Percentiles rank a stretch among this genome's conserved stretches.
These are phyloP conservation scores for Cystobasidium pallidum DNA, from an alignment of 1,284 basidiomycete species.

Conservation along the genomic window DNA sequence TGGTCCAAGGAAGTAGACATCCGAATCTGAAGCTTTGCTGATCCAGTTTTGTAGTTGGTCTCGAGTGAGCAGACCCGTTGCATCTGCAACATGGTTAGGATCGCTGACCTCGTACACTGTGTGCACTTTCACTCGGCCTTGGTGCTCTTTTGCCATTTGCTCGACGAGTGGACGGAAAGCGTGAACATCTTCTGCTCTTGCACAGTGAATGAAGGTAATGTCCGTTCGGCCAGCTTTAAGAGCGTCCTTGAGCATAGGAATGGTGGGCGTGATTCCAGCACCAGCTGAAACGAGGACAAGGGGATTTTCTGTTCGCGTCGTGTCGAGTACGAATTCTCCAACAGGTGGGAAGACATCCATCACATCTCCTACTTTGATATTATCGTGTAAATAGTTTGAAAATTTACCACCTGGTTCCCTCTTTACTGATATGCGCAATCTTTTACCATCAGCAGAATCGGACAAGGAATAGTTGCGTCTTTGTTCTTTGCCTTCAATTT, in stretches of 20 bases:
- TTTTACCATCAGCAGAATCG: constrained; percentile 50
- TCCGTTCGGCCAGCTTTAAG: background rate
- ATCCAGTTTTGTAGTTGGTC: constrained; percentile 3
- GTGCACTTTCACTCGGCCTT: background rate
- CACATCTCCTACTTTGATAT: constrained; percentile 49
- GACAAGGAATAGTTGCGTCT: constrained; percentile 54
- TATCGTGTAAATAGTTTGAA: constrained; percentile 50
- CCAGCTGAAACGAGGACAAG: constrained; percentile 55
- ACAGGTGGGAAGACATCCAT: constrained; percentile 52
- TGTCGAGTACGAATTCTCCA: constrained; percentile 53
- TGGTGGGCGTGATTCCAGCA: constrained; percentile 54
- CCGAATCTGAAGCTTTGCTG: background rate
- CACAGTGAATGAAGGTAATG: constrained; percentile 21
- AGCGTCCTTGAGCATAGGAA: constrained; percentile 53
- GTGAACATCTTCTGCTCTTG: constrained; percentile 8
- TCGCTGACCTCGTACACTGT: constrained; percentile 4
- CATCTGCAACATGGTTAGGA: constrained; percentile 19
- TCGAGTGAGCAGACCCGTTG: constrained; percentile 9
- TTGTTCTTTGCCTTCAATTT: constrained; percentile 48
- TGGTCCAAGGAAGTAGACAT: constrained; percentile 11
- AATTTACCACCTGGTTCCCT: constrained; percentile 45
- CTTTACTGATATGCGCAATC: constrained; percentile 54
- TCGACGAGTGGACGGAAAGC: background rate
- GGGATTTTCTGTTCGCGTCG: constrained; percentile 46
- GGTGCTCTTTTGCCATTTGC: background rate